Base-by-base conservation (phyloP, 148 eudicot genomes). In the Fagopyrum homotropicum region DNA sequence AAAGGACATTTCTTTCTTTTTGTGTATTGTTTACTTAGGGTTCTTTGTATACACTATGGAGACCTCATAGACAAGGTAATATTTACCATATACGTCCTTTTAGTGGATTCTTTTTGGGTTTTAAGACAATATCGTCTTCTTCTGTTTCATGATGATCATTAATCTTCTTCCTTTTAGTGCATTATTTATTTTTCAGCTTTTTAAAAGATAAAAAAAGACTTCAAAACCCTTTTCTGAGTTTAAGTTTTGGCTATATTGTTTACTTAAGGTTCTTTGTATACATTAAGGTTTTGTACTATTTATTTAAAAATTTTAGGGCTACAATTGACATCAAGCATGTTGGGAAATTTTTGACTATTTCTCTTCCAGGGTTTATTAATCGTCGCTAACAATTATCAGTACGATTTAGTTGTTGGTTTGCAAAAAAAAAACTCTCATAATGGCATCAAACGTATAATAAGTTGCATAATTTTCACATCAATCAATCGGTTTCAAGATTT, bases 21-120 rank as follows among this genome's bases (percentile, higher is more conserved):
- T 26, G 40, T 52, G 17, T 12, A 52, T 52, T 52, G 5, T 52
- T 4, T 15, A 1, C 63, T 75, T 81, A 75, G 76, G 68, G 75
- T 64, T 30, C 55, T 14, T 30, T 76, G 26, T 7, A 79, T 82
- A 77, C 82, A 83, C 76, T 61, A 92, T 90, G 95, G 93, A 92
- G 93, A 87, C 87, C 30, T 85, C 90, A 30, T 90, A 87, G 80
- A 55, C 85, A 81, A 90, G 95, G 95, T 88, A 92, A 77, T 64
- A 75, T 81, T 76, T 57, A 64, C 29, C 66, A 56, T 56, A 4
- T 2, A 9, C 9, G 26, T 22, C 26, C 26, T 22, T 22, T 51
- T 55, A 7, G 4, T 26, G 35, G 2, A 45, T 73, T 52, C 81
- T 71, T 76, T 76, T 14, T 72, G 61, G 44, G 49, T 26, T 73